Evolutionary conservation across 1,284 basidiomycete genomes (phyloP).

Genomic region (Ustilago curta): DNA sequence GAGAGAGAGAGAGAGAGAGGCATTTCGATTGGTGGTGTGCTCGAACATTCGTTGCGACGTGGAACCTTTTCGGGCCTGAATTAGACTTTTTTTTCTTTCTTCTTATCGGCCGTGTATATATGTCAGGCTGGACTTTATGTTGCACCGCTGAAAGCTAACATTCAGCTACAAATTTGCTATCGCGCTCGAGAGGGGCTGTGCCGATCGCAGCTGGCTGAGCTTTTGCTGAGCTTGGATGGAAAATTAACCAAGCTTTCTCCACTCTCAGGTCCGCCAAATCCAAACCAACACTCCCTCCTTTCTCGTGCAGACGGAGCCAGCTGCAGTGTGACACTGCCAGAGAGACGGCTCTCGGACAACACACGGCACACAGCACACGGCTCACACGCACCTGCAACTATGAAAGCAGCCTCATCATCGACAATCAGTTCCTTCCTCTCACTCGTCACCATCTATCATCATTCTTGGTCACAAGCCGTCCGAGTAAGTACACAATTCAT

Average conservation of each 20-base stretch:
- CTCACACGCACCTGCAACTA: constrained; percentile 7
- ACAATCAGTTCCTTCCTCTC: not conserved
- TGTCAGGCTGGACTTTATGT: not conserved
- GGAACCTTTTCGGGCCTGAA: constrained; percentile 16
- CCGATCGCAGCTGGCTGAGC: constrained; percentile 23
- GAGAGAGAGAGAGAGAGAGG: too few species aligned
- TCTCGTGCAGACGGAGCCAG: constrained; percentile 3
- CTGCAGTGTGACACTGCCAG: not conserved
- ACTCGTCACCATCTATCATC: not conserved
- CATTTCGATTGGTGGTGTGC: constrained; percentile 6
- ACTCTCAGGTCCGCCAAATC: constrained; percentile 7
- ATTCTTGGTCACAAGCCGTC: not conserved
- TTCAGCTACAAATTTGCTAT: not conserved
- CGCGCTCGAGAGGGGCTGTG: constrained; percentile 26
- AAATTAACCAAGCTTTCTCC: constrained; percentile 34
- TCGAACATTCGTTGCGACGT: constrained; percentile 37
- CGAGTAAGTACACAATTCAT: not conserved
- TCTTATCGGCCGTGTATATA: constrained; percentile 30
- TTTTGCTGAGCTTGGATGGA: constrained; percentile 11
- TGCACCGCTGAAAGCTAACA: not conserved
- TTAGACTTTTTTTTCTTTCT: constrained; percentile 21
- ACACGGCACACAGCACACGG: not conserved
- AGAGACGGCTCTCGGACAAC: constrained; percentile 11
- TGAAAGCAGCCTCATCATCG: not conserved
- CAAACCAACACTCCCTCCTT: constrained; percentile 27